A percentile compares a stretch with the other conserved stretches of the same genome.
Conservation (phyloP, 345 rosid genomes). For the Firmiana major region DNA sequence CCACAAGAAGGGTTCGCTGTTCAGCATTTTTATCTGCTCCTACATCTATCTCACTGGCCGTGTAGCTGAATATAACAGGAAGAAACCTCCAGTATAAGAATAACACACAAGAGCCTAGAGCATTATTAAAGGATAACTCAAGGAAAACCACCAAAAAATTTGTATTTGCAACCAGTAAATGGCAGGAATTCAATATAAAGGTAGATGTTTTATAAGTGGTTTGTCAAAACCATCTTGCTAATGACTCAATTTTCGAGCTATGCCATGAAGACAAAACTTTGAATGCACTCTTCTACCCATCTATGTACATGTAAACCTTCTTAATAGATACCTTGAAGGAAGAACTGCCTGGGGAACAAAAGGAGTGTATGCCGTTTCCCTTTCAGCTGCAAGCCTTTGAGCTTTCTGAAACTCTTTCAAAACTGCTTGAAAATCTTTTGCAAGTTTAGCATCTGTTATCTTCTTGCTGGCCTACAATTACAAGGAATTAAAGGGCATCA, state of each 20-base stretch:
- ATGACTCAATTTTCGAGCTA: not conserved
- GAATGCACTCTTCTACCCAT: not conserved
- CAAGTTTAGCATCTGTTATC: slow-evolving; percentile 95
- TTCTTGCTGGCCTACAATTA: slow-evolving; percentile 75
- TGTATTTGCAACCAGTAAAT: not conserved
- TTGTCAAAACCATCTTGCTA: not conserved
- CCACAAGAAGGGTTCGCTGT: slow-evolving; percentile 77
- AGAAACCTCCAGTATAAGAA: slow-evolving; percentile 17
- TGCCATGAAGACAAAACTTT: not conserved
- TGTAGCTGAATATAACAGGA: slow-evolving; percentile 31
- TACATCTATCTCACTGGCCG: slow-evolving; percentile 45
- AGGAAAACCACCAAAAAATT: not conserved
- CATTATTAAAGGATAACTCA: not conserved
- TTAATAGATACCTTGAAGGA: slow-evolving; percentile 61
- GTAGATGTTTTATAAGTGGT: not conserved
- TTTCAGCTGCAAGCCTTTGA: slow-evolving; percentile 94
- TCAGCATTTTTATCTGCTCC: slow-evolving; percentile 46
- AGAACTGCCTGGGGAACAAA: slow-evolving; percentile 59
- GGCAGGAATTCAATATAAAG: not conserved
- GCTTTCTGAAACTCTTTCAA: slow-evolving; percentile 97
- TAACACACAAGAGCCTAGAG: not conserved
- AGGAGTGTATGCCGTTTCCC: slow-evolving; percentile 87
- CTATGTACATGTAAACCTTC: not conserved
- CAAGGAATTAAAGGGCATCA: not conserved
- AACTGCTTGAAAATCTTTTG: slow-evolving; percentile 93